Base-by-base conservation (phyloP, 2,329 filamentous ascomycete species). In the Fusarium heterosporum region DNA sequence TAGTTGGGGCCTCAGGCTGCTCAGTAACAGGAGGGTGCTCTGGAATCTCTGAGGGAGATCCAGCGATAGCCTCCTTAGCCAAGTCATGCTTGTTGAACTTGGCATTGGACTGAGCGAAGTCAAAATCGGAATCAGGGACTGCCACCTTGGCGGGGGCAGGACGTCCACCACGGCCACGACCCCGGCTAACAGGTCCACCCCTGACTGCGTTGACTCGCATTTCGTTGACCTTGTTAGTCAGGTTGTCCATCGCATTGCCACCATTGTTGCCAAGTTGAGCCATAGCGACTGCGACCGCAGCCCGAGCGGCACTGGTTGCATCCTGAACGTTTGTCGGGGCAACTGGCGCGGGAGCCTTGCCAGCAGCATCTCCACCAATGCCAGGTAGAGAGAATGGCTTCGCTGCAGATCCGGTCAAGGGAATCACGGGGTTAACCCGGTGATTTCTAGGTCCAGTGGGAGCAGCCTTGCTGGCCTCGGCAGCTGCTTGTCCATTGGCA, bases 101-200 rank as follows among this genome's bases (percentile, higher is more conserved):
- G 36, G 81, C 80, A 62, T 83, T 83, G 38, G 80, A 76, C 51
- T 80, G 76, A 7, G 91, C 91, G 74, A 99, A 99, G 75, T 99
- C 95, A 72, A 94, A 99, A 75, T 98, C 96, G 2, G 92, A 89
- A 46, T 91, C 87, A 0, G 96, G 96, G 4, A 99, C 92, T 52
- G 97, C 94, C 30, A 98, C 88, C 80, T 93, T 96, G 71, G 85
- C 82, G 47, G 84, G 64, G 34, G 67, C 66, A 25, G 77, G 78
- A 34, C 83, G 80, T 14, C 82, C 82, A 12, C 83, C 83, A 52
- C 83, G 81, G 2, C 82, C 81, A 57, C 83, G 82, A 25, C 81
- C 81, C 46, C 87, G 84, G 40, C 83, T 79, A 22, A 79, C 76
- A n/a, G 84, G 77, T 10, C 83, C 82, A 19, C 82, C 81, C 45